Conservation (phyloP, 106 monocot genomes). For the Allium cepa region DNA sequence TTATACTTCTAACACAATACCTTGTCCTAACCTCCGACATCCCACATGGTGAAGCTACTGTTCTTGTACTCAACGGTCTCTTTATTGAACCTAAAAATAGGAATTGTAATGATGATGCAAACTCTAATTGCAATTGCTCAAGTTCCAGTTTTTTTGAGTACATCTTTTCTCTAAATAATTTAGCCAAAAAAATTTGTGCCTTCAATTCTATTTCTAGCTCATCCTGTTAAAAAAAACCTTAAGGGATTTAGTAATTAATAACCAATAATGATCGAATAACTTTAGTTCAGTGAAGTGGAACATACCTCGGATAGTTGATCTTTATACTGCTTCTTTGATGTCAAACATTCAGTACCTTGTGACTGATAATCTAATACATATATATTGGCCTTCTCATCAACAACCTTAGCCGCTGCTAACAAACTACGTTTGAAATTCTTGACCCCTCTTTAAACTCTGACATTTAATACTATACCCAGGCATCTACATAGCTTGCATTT, state of each 20-base stretch:
- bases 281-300: conserved; percentile 2
- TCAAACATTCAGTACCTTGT: conserved; percentile 10
- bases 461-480: conserved; percentile 44
- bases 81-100: no score
- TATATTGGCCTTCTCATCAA: conserved; percentile 45
- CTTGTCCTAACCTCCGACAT: no score
- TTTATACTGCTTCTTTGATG: conserved; percentile 22
- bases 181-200: conserved; percentile 54
- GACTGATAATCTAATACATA: conserved; percentile 14
- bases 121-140: conserved; percentile 49
- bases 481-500: conserved; percentile 28
- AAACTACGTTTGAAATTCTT: conserved; percentile 56
- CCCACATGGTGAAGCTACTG: no score
- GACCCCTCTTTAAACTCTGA: conserved; percentile 51
- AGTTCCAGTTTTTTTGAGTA: conserved; percentile 50
- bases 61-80: no score
- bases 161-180: conserved; percentile 52
- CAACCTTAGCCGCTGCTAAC: conserved; percentile 19
- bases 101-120: conserved; percentile 35
- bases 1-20: no score
- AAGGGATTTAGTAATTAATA: background rate
- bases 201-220: conserved; percentile 50
- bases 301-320: conserved; percentile 23
- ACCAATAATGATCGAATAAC: background rate
- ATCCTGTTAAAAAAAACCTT: conserved; percentile 28